These are phyloP conservation scores for Xenoacremonium recifei DNA, from an alignment of 2,329 filamentous ascomycete species.

Conservation along the genomic window DNA sequence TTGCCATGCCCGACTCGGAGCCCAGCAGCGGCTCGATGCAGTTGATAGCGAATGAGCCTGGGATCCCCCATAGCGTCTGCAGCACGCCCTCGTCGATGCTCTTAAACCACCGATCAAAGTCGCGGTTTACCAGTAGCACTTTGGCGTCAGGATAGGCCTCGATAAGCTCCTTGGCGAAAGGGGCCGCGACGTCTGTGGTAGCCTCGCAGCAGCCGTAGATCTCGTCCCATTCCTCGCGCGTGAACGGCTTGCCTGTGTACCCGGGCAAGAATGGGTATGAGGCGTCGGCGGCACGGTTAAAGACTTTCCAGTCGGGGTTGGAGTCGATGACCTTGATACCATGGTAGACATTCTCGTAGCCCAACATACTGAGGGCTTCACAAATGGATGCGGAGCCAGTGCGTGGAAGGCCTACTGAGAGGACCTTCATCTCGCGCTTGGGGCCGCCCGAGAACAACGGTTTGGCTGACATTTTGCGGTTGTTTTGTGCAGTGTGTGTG, in stretches of 20 bases:
- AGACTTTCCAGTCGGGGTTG: conserved; percentile 20
- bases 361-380: conserved; percentile 29
- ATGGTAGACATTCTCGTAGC: conserved; percentile 34
- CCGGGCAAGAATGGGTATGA: conserved; percentile 24
- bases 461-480: too few species aligned
- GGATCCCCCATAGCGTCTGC: conserved; percentile 22
- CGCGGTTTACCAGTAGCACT: conserved; percentile 30
- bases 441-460: background rate
- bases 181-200: conserved; percentile 26
- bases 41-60: conserved; percentile 14
- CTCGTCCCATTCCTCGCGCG: conserved; percentile 31
- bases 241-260: conserved; percentile 26
- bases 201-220: conserved; percentile 30
- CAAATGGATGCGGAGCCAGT: conserved; percentile 35
- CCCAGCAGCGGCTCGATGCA: conserved; percentile 32
- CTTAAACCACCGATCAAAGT: conserved; percentile 30
- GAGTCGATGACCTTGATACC: conserved; percentile 22
- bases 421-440: conserved; percentile 27
- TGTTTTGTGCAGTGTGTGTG: too few species aligned
- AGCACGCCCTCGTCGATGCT: conserved; percentile 31
- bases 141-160: conserved; percentile 32
- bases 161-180: conserved; percentile 29
- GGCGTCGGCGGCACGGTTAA: conserved; percentile 29
- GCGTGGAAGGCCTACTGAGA: conserved; percentile 29
- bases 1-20: conserved; percentile 20